Evolutionary conservation across 2,329 filamentous ascomycete species (phyloP), one percentile per base, ranked within the genome.

Genomic region (Trichophyton verrucosum): DNA sequence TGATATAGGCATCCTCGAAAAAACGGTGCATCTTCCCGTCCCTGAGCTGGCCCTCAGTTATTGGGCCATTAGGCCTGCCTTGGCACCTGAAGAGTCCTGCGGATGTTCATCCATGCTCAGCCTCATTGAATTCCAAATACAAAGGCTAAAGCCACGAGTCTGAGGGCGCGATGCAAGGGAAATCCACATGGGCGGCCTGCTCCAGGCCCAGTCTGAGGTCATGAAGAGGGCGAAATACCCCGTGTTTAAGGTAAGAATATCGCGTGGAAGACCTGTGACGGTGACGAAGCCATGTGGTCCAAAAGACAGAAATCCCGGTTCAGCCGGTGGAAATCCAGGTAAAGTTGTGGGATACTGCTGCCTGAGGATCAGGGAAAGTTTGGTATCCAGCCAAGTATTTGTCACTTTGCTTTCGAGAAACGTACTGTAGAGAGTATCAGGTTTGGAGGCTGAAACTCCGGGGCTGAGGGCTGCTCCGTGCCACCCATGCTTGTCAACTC

Each of bases 101-200:
- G 36, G 22, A 30, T 27, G 20, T 11, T 24, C 15, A 1, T 51
- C 6, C 17, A n/a, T 53, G 6, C 51, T 55, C 51, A 55, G 51
- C 51, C 51, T 55, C 51, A 55, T 51, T 47, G 44, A 53, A 55
- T 55, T 55, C 51, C 51, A 55, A 55, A 55, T 55, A 33, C 27
- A 20, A 55, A 55, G 7, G 51, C 30, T 55, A 20, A 55, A 55
- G 15, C 51, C 27, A 27, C 46, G 20, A 51, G 46, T 6, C 5
- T 13, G 33, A 3, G 11, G 4, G 27, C 6, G 1, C 27, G 6
- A 13, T 51, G 8, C 9, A 27, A 15, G 46, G 11, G 20, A 27
- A 51, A 30, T 6, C 46, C 46, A 51, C 46, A 51, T 51, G 20
- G 17, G 7, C 8, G 9, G 22, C 46, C 6, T 27, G 13, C 24